Base-by-base conservation (phyloP, 192 early-diverging fungal species). In the Entomortierella beljakovae region DNA sequence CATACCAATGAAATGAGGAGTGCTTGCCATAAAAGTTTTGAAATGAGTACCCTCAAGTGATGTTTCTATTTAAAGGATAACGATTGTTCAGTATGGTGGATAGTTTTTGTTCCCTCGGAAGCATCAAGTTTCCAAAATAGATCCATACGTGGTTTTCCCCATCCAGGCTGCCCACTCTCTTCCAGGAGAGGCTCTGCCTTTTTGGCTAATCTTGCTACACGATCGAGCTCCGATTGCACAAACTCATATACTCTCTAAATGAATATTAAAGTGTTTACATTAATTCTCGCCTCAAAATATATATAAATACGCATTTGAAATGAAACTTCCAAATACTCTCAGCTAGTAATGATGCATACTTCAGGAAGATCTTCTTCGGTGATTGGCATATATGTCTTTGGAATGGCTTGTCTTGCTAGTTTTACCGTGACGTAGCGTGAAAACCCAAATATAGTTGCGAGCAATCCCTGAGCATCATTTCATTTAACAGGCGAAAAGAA, bases 1-100 rank as follows among this genome's bases (percentile, higher is more conserved):
- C 70, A 62, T 80, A 87, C 85, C 87, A 59, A 89, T 86, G 26
- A 89, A 79, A 28, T 70, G 70, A 43, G 83, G 74, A 20, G 88
- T 89, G 42, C 84, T 81, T n/a, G 83, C 57, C 66, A 89, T 88
- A 18, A 85, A 81, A 15, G 80, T 70, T 49, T 85, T 87, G 49
- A 89, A 89, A 28, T 87, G 84, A 0, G 86, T 82, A 57, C 79
- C 82, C 22, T 86, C 82, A 25, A 85, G 73, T 2, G 64, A 72
- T 3, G 60, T 65, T 37, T 52, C 80, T 82, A 54, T 49, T 11
- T 22, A 23, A 10, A 22, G n/a, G 7, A 18, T 33, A 42, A 16
- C 11, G 32, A 25, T 25, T 29, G 25, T 26, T 20, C 11, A 20
- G 2, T 46, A 16, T 46, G n/a, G n/a, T n/a, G n/a, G n/a, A n/a